These are phyloP conservation scores for Psilocybe cubensis DNA, from an alignment of 768 basidiomycete genomes.

Conservation along the genomic window DNA sequence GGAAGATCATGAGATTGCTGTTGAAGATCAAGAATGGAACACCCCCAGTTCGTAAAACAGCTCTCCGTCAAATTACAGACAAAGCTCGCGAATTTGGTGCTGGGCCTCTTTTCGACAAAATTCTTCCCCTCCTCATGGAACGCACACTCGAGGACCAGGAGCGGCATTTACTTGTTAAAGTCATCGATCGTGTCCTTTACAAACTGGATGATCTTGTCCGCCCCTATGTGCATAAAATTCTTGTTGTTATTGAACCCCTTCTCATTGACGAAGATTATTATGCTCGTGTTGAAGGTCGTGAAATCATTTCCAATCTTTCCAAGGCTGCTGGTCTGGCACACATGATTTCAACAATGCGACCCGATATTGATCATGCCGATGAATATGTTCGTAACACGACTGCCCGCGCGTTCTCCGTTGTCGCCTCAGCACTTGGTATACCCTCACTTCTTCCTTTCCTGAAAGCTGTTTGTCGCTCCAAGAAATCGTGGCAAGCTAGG, in stretches of 20 bases:
- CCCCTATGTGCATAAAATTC: constrained; percentile 98
- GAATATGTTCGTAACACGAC: constrained; percentile 99
- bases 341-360: constrained; percentile 99
- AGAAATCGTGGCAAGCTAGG: constrained; percentile 99
- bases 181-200: constrained; percentile 98
- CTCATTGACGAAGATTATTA: constrained; percentile 99
- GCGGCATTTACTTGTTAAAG: constrained; percentile 96
- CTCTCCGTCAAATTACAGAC: constrained; percentile 97
- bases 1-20: constrained; percentile 97
- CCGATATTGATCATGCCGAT: constrained; percentile 99
- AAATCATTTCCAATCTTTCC: constrained; percentile 98
- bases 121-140: constrained; percentile 97
- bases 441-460: constrained; percentile 97
- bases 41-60: constrained; percentile 96
- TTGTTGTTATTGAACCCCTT: constrained; percentile 98
- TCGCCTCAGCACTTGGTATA: constrained; percentile 97
- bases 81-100: constrained; percentile 99
- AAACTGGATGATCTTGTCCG: constrained; percentile 99
- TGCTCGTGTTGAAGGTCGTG: constrained; percentile 95
- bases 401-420: constrained; percentile 97
- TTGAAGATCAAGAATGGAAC: constrained; percentile 99
- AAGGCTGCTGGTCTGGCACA: constrained; percentile 99
- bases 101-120: constrained; percentile 98
- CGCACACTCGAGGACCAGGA: constrained; percentile 98
- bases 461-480: constrained; percentile 97